phyloP scores from a whole-genome alignment of 495 filamentous ascomycete genomes.

The Bryoglossum gracile region DNA sequence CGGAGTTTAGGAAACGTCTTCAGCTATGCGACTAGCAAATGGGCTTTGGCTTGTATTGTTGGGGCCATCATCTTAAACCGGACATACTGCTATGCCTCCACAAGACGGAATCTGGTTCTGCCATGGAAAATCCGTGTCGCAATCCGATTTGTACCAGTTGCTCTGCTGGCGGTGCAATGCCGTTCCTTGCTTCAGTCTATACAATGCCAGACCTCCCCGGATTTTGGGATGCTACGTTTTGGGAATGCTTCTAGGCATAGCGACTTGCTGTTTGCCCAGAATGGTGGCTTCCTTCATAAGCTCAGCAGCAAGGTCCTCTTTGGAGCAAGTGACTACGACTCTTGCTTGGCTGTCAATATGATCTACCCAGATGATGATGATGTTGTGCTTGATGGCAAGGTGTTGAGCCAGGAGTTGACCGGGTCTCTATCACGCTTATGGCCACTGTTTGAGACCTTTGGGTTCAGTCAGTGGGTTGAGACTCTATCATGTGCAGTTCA shows the following conservation, averaged over 20 bases:
- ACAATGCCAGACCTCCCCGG: conserved; percentile 82
- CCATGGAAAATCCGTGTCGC: conserved; percentile 63
- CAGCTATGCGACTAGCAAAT: conserved; percentile 85
- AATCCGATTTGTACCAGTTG: conserved; percentile 68
- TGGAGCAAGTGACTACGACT: conserved; percentile 57
- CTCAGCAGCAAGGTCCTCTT: conserved; percentile 62
- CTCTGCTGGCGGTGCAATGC: conserved; percentile 64
- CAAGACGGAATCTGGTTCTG: conserved; percentile 65
- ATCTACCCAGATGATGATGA: conserved; percentile 35
- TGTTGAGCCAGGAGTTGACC: conserved; percentile 36
- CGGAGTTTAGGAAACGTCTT: conserved; percentile 76
- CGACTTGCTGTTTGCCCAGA: conserved; percentile 64
- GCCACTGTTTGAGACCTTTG: conserved; percentile 79
- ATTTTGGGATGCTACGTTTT: conserved; percentile 66
- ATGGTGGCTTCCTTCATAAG: conserved; percentile 60
- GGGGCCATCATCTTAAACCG: conserved; percentile 86
- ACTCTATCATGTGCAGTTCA: conserved; percentile 83
- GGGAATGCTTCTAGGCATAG: conserved; percentile 58
- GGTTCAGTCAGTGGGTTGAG: conserved; percentile 81
- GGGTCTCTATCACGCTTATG: conserved; percentile 82
- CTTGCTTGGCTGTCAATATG: conserved; percentile 70
- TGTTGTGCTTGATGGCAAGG: conserved; percentile 21
- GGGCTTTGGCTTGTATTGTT: conserved; percentile 80
- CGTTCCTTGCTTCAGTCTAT: conserved; percentile 70
- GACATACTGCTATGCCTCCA: conserved; percentile 87